Evolutionary conservation across 1,284 basidiomycete genomes (phyloP).

Genomic region (Naganishia liquefaciens): DNA sequence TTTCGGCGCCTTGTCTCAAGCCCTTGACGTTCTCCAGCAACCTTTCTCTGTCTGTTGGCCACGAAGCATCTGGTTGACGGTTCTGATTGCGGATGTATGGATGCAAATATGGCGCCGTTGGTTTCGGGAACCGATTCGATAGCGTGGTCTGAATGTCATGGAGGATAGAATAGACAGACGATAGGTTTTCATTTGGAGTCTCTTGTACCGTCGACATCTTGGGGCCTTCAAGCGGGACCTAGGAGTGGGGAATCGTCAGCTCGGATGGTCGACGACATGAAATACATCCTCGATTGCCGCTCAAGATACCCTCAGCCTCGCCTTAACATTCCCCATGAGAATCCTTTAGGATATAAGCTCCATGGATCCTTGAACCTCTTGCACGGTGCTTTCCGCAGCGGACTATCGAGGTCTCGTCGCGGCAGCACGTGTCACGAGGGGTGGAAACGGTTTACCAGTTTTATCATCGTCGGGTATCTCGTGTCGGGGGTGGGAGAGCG

Average conservation of each 20-base stretch:
- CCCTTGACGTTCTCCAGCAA: neutral
- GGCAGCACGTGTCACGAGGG: neutral
- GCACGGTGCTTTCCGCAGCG: neutral
- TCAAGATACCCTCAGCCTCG: slow-evolving; percentile 26
- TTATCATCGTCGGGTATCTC: slow-evolving; percentile 17
- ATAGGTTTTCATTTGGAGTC: neutral
- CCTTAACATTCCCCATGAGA: slow-evolving; percentile 27
- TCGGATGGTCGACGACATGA: too few relatives aligned
- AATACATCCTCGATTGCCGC: neutral
- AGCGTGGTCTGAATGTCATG: slow-evolving; percentile 10
- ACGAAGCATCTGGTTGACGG: neutral
- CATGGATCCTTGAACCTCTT: slow-evolving; percentile 14
- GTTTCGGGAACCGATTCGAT: neutral
- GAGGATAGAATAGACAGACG: slow-evolving; percentile 11
- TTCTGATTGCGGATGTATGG: slow-evolving; percentile 3
- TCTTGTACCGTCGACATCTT: neutral
- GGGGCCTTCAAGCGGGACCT: too few relatives aligned
- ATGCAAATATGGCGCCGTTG: neutral
- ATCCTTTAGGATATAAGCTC: neutral
- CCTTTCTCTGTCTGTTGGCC: neutral
- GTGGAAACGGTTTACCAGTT: slow-evolving; percentile 19
- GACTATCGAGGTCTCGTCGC: neutral
- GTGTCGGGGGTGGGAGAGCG: neutral
- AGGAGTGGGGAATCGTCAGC: too few relatives aligned
- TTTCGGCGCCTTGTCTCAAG: neutral